A percentile compares a stretch with the other conserved stretches of the same genome.
These are phyloP conservation scores for Juglanconis oblonga DNA, from an alignment of 2,329 filamentous ascomycete species.

Conservation along the genomic window DNA sequence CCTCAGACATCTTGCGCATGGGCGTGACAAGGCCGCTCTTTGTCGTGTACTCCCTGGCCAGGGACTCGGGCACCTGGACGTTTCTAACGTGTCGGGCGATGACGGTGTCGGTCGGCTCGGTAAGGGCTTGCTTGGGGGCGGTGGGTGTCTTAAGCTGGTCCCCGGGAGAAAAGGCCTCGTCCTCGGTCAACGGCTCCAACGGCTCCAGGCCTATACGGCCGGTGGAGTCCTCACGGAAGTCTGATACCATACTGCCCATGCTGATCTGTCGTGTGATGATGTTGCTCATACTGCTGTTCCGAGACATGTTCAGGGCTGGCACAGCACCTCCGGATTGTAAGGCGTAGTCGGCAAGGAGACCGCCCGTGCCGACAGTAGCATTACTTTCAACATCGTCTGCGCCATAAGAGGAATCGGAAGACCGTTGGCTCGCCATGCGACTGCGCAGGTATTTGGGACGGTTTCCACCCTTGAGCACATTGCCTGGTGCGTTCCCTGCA, in stretches of 20 bases:
- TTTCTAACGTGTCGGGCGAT: conserved; percentile 86
- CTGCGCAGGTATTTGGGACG: conserved; percentile 58
- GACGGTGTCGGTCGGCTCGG: conserved; percentile 79
- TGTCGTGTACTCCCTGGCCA: conserved; percentile 81
- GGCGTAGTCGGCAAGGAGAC: conserved; percentile 69
- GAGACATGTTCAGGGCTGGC: conserved; percentile 51
- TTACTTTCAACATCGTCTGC: conserved; percentile 69
- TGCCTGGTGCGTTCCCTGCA: conserved; percentile 44
- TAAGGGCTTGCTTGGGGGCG: conserved; percentile 50
- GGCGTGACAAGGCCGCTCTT: conserved; percentile 65
- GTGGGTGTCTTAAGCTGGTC: conserved; percentile 68
- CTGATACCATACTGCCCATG: conserved; percentile 83
- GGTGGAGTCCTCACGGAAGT: conserved; percentile 52
- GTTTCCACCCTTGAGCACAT: conserved; percentile 42
- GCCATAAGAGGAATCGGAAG: conserved; percentile 58
- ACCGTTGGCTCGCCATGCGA: conserved; percentile 55
- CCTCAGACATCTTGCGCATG: conserved; percentile 43
- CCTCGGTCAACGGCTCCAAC: conserved; percentile 49
- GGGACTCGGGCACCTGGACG: conserved; percentile 84
- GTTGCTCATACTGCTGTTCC: conserved; percentile 44
- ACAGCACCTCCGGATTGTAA: conserved; percentile 77
- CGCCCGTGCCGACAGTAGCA: conserved; percentile 52
- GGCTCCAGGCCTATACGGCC: conserved; percentile 42
- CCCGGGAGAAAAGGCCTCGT: conserved; percentile 38
- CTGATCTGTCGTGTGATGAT: conserved; percentile 74